phyloP scores from a whole-genome alignment of 305 asterid species.

The Fraxinus xanthoxyloides region DNA sequence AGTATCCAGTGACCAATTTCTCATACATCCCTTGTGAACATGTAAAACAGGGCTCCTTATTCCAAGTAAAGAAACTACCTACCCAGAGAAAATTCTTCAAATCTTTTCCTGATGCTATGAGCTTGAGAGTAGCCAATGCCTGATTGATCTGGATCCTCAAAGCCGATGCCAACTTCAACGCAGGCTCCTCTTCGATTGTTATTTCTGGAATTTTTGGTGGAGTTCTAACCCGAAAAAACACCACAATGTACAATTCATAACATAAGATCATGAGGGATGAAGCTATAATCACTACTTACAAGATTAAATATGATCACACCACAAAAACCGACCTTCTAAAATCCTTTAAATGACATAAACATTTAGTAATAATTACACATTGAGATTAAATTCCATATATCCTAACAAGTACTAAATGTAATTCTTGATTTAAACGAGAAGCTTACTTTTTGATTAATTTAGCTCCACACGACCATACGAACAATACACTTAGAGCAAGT shows the following conservation, averaged over 20 bases:
- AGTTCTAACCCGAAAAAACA: conserved; percentile 34
- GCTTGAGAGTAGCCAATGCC: conserved; percentile 52
- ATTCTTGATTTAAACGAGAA: neutral
- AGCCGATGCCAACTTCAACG: conserved; percentile 46
- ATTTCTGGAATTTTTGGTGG: conserved; percentile 69
- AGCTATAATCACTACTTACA: neutral
- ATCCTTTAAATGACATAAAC: neutral
- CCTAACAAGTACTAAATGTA: neutral
- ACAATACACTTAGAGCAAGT: conserved; percentile 44
- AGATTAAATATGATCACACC: neutral
- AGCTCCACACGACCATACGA: conserved; percentile 66
- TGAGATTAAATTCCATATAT: neutral
- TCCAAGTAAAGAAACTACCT: conserved; percentile 22
- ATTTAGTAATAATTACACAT: neutral
- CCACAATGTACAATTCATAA: neutral
- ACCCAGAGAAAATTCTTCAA: conserved; percentile 67
- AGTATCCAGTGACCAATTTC: neutral
- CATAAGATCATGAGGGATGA: neutral
- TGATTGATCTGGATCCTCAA: conserved; percentile 57
- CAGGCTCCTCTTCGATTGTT: conserved; percentile 58
- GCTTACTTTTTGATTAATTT: conserved; percentile 70
- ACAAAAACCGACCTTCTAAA: neutral
- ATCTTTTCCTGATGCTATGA: conserved; percentile 67
- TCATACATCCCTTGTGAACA: neutral
- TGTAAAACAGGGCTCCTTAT: neutral